Conservation (phyloP, 768 basidiomycete genomes). For the Hebeloma cylindrosporum region DNA sequence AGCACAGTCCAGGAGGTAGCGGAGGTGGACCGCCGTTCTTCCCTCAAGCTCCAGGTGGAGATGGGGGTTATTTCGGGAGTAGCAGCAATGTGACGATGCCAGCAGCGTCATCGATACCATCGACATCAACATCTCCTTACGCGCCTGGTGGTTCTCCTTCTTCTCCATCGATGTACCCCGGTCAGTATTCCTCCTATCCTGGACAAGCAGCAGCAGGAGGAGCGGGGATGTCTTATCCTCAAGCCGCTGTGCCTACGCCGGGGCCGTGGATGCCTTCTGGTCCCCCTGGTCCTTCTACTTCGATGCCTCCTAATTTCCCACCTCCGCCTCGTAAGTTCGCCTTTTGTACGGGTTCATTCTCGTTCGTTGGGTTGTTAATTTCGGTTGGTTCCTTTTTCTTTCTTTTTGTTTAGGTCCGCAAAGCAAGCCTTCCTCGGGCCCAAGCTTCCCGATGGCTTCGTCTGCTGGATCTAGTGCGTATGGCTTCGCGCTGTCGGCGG, state of each 20-base stretch:
- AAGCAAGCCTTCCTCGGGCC: conserved; percentile 11
- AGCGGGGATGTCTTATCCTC: too few relatives aligned
- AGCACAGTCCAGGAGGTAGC: conserved; percentile 1
- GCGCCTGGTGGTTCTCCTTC: background rate
- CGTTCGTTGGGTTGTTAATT: background rate
- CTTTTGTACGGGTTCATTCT: background rate
- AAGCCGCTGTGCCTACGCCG: conserved; percentile 13
- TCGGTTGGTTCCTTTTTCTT: conserved; percentile 5
- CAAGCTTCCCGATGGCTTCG: conserved; percentile 5
- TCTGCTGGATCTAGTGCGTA: conserved; percentile 25
- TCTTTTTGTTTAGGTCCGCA: conserved; percentile 12
- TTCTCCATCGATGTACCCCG: conserved; percentile 4
- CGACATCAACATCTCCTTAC: background rate
- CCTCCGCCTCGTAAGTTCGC: conserved; percentile 22
- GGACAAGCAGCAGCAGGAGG: conserved; percentile 2
- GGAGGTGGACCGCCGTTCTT: conserved; percentile 21
- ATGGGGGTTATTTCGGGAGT: conserved; percentile 14
- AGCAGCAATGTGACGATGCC: conserved; percentile 13
- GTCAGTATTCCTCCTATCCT: conserved; percentile 11
- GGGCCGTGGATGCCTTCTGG: conserved; percentile 11
- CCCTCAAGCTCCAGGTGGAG: conserved; percentile 26
- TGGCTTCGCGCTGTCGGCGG: conserved; percentile 45
- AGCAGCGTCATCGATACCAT: conserved; percentile 11
- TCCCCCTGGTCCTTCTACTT: too few relatives aligned
- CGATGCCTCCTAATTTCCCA: too few relatives aligned